Percentiles rank a stretch among this genome's conserved stretches.
These are phyloP conservation scores for Lichtheimia corymbifera DNA, from an alignment of 371 early-diverging fungal species.

Conservation along the genomic window DNA sequence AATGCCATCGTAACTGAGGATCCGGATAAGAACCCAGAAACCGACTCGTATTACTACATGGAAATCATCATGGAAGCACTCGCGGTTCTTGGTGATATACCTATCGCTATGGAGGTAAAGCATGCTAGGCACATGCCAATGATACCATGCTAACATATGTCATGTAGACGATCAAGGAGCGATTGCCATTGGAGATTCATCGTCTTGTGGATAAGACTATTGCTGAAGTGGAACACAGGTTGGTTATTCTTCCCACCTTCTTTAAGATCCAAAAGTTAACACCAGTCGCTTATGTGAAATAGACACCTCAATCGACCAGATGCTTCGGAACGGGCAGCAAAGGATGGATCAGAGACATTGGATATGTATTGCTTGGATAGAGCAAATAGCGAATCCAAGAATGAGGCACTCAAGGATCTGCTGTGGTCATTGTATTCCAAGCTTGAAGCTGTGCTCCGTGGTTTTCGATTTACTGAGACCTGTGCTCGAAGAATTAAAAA, in stretches of 20 bases:
- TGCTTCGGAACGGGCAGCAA: constrained; percentile 1
- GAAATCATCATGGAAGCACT: constrained; percentile 84
- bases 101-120: constrained; percentile 73
- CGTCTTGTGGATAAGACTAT: constrained; percentile 88
- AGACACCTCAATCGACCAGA: neutral
- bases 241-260: neutral
- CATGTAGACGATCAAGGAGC: constrained; percentile 64
- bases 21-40: constrained; percentile 79
- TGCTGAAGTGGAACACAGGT: constrained; percentile 82
- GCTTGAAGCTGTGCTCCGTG: constrained; percentile 79
- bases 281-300: neutral
- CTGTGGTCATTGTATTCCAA: constrained; percentile 82
- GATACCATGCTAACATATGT: neutral
- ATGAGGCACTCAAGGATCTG: constrained; percentile 79
- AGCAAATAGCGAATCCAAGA: constrained; percentile 54
- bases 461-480: constrained; percentile 73
- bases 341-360: constrained; percentile 25
- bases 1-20: constrained; percentile 64
- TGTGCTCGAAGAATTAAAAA: constrained; percentile 45
- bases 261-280: too few species aligned
- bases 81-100: constrained; percentile 73
- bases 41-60: constrained; percentile 90
- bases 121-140: neutral
- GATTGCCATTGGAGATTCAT: constrained; percentile 81
- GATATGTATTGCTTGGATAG: constrained; percentile 53